Evolutionary conservation across 257 asterid genomes (phyloP), one percentile per base, ranked within the genome.

Genomic region (Asclepias syriaca): DNA sequence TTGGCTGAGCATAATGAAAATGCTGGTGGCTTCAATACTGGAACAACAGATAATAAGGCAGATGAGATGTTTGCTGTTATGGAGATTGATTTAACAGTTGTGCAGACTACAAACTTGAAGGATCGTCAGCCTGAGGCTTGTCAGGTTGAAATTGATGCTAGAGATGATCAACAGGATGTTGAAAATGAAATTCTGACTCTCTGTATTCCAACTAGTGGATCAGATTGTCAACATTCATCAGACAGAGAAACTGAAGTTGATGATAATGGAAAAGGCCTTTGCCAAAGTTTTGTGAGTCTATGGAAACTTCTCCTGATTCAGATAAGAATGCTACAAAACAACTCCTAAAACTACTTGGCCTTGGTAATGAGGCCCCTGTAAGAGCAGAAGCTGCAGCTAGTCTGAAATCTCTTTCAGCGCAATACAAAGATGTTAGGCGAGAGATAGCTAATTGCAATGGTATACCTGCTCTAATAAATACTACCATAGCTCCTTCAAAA

Each of bases 161-260:
- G 24, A 54, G 69, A 46, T 29, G 59, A 73, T 65, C 21, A 32
- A 0, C 34, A 51, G 24, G 59, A 53, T 54, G 37, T 4, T 7
- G 57, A 55, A 29, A 40, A 11, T 63, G 34, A 13, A 53, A 8
- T 40, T 40, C 16, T 48, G 53, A 13, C 12, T 11, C 4, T 14
- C 8, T n/a, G 22, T 51, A 51, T 16, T 51, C n/a, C 21, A 51
- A 50, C 49, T 16, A 57, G 14, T 15, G 74, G 64, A 22, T 32
- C 68, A 54, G 24, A 54, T 54, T 54, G 58, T 16, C 45, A 67
- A 37, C 68, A 70, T 50, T 9, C 32, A 55, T 40, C 67, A 58
- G 68, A 3, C 39, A 37, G 55, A 37, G 77, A 71, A 60, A 54
- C 68, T 58, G 67, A 72, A 81, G 77, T 67, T 19, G 79, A 63